These are phyloP conservation scores for Cyberlindnera mycetangii DNA, from an alignment of 805 yeast species.

Conservation along the genomic window DNA sequence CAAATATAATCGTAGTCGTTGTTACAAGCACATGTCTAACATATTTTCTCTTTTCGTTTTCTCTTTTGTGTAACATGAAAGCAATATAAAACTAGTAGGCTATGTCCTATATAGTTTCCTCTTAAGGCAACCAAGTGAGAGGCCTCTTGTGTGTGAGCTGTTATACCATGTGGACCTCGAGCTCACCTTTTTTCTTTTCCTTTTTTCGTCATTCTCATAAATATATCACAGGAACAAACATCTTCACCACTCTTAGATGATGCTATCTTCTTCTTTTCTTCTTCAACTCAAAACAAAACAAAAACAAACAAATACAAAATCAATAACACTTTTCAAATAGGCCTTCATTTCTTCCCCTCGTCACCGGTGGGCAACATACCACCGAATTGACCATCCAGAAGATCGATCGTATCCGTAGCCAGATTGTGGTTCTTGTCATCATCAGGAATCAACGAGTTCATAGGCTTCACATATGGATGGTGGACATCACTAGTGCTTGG, in stretches of 20 bases:
- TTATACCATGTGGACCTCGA: background rate
- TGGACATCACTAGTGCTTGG: conserved; percentile 5
- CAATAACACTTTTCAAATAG: background rate
- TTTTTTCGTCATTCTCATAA: conserved; percentile 11
- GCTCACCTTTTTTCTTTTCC: background rate
- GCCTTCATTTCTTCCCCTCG: background rate
- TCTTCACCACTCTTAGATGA: background rate
- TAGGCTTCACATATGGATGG: conserved; percentile 5
- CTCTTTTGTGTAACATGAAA: background rate
- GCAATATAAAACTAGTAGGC: background rate
- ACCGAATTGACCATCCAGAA: conserved; percentile 26
- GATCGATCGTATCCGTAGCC: conserved; percentile 17
- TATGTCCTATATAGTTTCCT: background rate
- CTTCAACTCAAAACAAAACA: background rate
- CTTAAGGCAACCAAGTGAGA: background rate
- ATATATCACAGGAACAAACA: conserved; percentile 6
- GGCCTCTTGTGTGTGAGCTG: background rate
- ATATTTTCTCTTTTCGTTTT: background rate
- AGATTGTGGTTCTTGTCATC: conserved; percentile 1
- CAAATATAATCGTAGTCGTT: background rate
- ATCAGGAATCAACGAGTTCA: background rate
- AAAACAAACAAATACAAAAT: background rate
- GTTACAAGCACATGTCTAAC: background rate
- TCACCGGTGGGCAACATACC: conserved; percentile 5
- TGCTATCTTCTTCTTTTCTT: background rate